Percentiles rank a stretch among this genome's conserved stretches.
phyloP scores from a whole-genome alignment of 495 filamentous ascomycete genomes.

The Xylaria telfairii region DNA sequence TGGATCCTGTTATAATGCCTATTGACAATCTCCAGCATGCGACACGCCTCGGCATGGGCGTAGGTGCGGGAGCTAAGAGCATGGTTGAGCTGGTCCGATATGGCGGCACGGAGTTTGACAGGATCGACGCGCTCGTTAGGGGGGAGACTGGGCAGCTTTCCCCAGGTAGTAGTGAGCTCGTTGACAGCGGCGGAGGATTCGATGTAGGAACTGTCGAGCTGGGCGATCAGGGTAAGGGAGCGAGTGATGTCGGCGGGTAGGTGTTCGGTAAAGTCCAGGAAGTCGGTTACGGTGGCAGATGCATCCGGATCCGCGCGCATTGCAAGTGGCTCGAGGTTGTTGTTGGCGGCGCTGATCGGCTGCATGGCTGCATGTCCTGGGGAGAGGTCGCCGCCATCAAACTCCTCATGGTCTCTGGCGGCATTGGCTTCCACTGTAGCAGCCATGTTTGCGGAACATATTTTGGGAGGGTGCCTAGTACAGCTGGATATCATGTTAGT shows the following conservation, averaged over 20 bases:
- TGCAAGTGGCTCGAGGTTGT: slow-evolving; percentile 40
- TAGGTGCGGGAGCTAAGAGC: slow-evolving; percentile 78
- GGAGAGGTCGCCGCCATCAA: slow-evolving; percentile 47
- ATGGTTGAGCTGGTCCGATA: slow-evolving; percentile 75
- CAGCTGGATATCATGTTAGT: slow-evolving; percentile 16
- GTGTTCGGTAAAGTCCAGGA: slow-evolving; percentile 95
- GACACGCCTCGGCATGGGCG: slow-evolving; percentile 79
- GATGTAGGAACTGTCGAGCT: slow-evolving; percentile 76
- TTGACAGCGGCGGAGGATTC: slow-evolving; percentile 71
- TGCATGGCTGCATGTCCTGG: slow-evolving; percentile 41
- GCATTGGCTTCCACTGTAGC: slow-evolving; percentile 34
- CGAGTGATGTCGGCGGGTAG: slow-evolving; percentile 91
- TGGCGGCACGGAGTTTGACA: slow-evolving; percentile 70
- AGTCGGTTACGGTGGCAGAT: slow-evolving; percentile 93
- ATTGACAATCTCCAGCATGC: slow-evolving; percentile 77
- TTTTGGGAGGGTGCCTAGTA: not conserved
- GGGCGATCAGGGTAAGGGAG: slow-evolving; percentile 84
- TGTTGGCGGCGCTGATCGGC: slow-evolving; percentile 37
- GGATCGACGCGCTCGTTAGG: slow-evolving; percentile 51
- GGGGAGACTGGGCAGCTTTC: slow-evolving; percentile 67
- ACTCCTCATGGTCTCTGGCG: slow-evolving; percentile 31
- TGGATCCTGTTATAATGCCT: slow-evolving; percentile 78
- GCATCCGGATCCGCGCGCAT: slow-evolving; percentile 81
- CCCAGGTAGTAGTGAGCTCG: slow-evolving; percentile 75
- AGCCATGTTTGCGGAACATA: slow-evolving; percentile 29